Base-by-base conservation (phyloP, 2,329 filamentous ascomycete species). In the Talaromyces sp. region DNA sequence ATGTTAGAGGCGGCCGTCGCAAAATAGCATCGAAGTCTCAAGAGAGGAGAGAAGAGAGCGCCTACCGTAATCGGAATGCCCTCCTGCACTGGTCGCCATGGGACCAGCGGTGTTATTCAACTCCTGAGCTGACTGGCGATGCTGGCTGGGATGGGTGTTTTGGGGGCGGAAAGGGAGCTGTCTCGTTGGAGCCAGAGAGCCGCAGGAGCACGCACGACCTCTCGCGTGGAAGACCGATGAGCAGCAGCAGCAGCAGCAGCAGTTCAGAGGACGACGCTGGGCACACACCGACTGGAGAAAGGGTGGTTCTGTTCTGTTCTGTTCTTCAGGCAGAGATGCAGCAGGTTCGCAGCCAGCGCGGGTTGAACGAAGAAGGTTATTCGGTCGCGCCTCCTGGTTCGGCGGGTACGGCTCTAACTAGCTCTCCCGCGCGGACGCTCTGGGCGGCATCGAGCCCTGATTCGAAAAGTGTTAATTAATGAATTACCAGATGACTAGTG, bases 51-150 rank as follows among this genome's bases (percentile, higher is more conserved):
- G 36, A n/a, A 39, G 4, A 13, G 25, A 17, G 27, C 22, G 8
- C 57, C 51, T 55, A 62, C 60, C 60, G 52, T 36, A n/a, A 51
- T 52, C 49, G 57, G 52, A 33, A 17, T 54, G 57, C 30, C 33
- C 52, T 62, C 33, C 52, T 62, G 56, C 60, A 47, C 51, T 53
- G 47, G 72, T 60, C 67, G 70, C 65, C 73, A 76, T 76, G 67
- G 72, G 66, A 65, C 66, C 69, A 68, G 73, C 67, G 68, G 67
- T 67, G 61, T 65, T 64, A 57, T 70, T 64, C 63, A 67, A 64
- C 64, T 68, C 67, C 53, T 69, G 70, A 67, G 68, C 70, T 61
- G 69, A 54, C 32, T 55, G 54, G 32, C 52, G 52, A 60, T 51
- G 42, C 53, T 32, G 58, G 42, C 42, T 32, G 58, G 52, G 27